Conservation (phyloP, 106 monocot genomes). For the Phalaenopsis equestris region DNA sequence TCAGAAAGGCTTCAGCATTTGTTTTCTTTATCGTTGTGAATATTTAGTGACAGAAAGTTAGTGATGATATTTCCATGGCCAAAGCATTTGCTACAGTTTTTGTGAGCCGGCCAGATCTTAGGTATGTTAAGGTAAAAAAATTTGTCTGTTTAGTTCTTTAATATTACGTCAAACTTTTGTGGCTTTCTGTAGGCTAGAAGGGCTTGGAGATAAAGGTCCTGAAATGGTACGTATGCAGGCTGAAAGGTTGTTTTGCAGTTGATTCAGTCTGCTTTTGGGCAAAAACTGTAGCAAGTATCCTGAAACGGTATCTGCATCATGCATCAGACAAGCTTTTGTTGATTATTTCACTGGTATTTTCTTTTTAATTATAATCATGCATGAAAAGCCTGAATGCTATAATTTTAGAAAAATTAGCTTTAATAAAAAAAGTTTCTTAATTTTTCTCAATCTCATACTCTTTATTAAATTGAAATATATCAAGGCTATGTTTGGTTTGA, state of each 20-base stretch:
- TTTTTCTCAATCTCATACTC: too few relatives aligned
- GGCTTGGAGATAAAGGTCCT: conserved; percentile 71
- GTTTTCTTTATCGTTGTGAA: too few relatives aligned
- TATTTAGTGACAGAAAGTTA: conserved; percentile 22
- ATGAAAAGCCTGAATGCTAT: neutral
- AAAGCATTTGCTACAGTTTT: conserved; percentile 50
- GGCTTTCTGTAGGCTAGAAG: conserved; percentile 53
- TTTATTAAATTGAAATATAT: too few relatives aligned
- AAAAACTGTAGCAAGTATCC: too few relatives aligned
- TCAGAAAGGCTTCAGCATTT: too few relatives aligned
- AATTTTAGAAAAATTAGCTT: too few relatives aligned
- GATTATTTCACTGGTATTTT: neutral
- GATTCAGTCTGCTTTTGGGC: conserved; percentile 93
- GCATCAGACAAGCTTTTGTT: conserved; percentile 45
- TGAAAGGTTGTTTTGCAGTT: conserved; percentile 99
- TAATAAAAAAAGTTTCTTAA: too few relatives aligned
- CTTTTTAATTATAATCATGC: neutral
- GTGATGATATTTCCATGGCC: conserved; percentile 70
- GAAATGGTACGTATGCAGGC: conserved; percentile 94
- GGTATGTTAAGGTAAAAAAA: conserved; percentile 21
- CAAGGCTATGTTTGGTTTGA: too few relatives aligned
- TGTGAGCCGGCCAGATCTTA: conserved; percentile 60
- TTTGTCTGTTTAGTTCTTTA: neutral
- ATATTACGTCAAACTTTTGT: conserved; percentile 5
- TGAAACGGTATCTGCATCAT: too few relatives aligned